A percentile compares a stretch with the other conserved stretches of the same genome.
phyloP scores from a whole-genome alignment of 345 rosid genomes.

The Boechera divaricarpa region DNA sequence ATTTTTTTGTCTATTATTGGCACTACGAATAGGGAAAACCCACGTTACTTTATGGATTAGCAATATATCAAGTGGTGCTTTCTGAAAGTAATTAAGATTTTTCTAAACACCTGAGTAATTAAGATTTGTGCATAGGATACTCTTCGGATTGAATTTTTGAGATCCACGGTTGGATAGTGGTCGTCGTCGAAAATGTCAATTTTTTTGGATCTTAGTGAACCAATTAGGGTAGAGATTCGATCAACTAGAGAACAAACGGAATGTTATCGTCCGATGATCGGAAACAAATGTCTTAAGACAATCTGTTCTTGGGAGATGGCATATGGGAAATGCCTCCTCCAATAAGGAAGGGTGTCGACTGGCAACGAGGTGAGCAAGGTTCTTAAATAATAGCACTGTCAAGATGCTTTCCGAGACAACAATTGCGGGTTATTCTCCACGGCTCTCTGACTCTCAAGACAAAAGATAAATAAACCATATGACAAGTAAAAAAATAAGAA shows the following conservation, averaged over 20 bases:
- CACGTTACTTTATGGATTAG: conserved; percentile 34
- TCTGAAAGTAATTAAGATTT: neutral
- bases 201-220: neutral
- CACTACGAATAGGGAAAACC: conserved; percentile 40
- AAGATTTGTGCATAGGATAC: neutral
- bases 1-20: conserved; percentile 20
- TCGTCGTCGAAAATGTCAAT: neutral
- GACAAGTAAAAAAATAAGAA: too few relatives aligned
- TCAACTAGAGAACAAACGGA: too few relatives aligned
- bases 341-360: too few relatives aligned
- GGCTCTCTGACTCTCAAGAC: too few relatives aligned
- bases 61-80: conserved; percentile 19
- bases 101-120: conserved; percentile 13
- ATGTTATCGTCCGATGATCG: too few relatives aligned
- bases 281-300: neutral
- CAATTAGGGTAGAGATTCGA: neutral
- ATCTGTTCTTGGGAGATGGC: neutral
- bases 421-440: too few relatives aligned
- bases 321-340: too few relatives aligned
- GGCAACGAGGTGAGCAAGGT: too few relatives aligned
- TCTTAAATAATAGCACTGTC: too few relatives aligned
- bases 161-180: neutral
- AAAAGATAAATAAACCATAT: too few relatives aligned
- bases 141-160: neutral
- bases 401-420: too few relatives aligned